A percentile compares a stretch with the other conserved stretches of the same genome.
Evolutionary conservation across 805 yeast genomes (phyloP).

Genomic region (Teunomyces barrocoloradensis): DNA sequence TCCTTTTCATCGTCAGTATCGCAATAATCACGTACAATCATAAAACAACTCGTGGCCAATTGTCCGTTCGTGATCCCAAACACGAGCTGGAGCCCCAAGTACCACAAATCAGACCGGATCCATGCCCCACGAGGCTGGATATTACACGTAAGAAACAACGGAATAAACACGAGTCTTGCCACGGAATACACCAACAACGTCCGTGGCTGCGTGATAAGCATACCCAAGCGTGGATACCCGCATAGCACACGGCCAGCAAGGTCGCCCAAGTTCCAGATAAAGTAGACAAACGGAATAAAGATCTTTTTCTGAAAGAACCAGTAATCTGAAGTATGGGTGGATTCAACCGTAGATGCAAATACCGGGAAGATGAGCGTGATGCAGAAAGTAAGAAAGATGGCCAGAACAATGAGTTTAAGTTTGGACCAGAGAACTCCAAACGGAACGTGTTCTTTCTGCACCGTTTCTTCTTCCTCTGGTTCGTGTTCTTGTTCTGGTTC

Average conservation of each 20-base stretch:
- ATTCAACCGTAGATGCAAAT: slow-evolving; percentile 71
- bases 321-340: slow-evolving; percentile 34
- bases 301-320: slow-evolving; percentile 47
- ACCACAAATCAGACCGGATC: slow-evolving; percentile 60
- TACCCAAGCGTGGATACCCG: slow-evolving; percentile 38
- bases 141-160: slow-evolving; percentile 70
- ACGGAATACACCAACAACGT: slow-evolving; percentile 54
- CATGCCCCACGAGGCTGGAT: slow-evolving; percentile 43
- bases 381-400: slow-evolving; percentile 72
- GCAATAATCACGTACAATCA: slow-evolving; percentile 61
- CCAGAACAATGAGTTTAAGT: slow-evolving; percentile 58
- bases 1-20: slow-evolving; percentile 69
- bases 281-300: slow-evolving; percentile 70
- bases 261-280: slow-evolving; percentile 91
- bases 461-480: not conserved
- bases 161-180: slow-evolving; percentile 58
- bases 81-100: slow-evolving; percentile 64
- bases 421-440: slow-evolving; percentile 59
- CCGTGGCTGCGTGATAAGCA: slow-evolving; percentile 40
- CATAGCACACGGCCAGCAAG: slow-evolving; percentile 72
- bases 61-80: slow-evolving; percentile 93
- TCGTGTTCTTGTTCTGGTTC: no score
- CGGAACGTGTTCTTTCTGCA: slow-evolving; percentile 48
- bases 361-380: slow-evolving; percentile 83
- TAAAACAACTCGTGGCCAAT: slow-evolving; percentile 72